These are phyloP conservation scores for Fusarium anguioides DNA, from an alignment of 2,329 filamentous ascomycete genomes.

Conservation along the genomic window DNA sequence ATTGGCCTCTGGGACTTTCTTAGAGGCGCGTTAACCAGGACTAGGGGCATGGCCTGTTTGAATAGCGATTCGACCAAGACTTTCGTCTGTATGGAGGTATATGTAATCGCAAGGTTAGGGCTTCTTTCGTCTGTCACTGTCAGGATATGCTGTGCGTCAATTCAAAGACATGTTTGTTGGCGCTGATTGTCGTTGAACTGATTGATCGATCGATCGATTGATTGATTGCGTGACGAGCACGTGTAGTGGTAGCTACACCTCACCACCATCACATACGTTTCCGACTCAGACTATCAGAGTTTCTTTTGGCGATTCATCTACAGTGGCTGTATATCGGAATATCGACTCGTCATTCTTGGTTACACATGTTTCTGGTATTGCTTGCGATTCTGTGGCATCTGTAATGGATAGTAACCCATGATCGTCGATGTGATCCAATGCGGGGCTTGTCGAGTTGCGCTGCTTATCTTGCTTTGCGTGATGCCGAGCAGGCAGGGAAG, in stretches of 20 bases:
- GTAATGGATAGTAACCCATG: constrained; percentile 12
- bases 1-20: constrained; percentile 20
- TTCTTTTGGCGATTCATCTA: constrained; percentile 11
- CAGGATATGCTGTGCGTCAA: constrained; percentile 22
- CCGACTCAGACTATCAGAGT: neutral
- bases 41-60: constrained; percentile 7
- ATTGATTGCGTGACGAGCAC: constrained; percentile 20
- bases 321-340: constrained; percentile 4
- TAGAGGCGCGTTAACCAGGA: constrained; percentile 11
- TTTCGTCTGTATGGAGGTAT: constrained; percentile 7
- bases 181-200: constrained; percentile 15
- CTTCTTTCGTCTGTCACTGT: constrained; percentile 11
- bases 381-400: constrained; percentile 26
- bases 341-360: constrained; percentile 27
- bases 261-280: constrained; percentile 13
- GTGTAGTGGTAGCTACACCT: constrained; percentile 23
- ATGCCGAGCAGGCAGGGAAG: constrained; percentile 28
- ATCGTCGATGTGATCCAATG: constrained; percentile 34
- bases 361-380: constrained; percentile 25
- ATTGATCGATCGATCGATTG: constrained; percentile 15
- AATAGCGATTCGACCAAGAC: constrained; percentile 14
- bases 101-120: constrained; percentile 2
- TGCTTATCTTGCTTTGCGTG: constrained; percentile 5
- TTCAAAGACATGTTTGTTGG: constrained; percentile 22
- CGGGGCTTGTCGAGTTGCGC: constrained; percentile 21